phyloP scores from a whole-genome alignment of 2,329 filamentous ascomycete species.

The Biscogniauxia sp. region DNA sequence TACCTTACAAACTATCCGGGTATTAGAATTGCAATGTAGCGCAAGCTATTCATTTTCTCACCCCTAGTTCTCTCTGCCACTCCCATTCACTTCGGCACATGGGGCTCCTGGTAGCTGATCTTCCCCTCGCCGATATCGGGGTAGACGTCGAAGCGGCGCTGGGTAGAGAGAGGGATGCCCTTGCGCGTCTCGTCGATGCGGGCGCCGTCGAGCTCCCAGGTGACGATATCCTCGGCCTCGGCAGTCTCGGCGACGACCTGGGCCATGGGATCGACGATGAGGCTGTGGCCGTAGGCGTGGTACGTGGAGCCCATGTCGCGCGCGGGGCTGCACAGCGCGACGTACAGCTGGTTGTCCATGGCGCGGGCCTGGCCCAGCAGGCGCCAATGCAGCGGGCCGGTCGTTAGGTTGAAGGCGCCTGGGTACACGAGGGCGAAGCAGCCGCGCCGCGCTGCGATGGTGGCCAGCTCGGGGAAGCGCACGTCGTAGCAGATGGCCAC shows the following conservation, averaged over 20 bases:
- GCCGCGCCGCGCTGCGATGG: conserved; percentile 80
- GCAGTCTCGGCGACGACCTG: conserved; percentile 75
- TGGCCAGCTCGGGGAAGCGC: conserved; percentile 91
- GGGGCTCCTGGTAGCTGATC: conserved; percentile 34
- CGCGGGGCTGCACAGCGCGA: conserved; percentile 88
- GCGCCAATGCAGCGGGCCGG: conserved; percentile 88
- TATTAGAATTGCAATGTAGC: neutral
- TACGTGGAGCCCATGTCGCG: conserved; percentile 75
- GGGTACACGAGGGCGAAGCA: conserved; percentile 89
- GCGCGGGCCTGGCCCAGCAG: conserved; percentile 79
- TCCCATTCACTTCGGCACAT: conserved; percentile 12
- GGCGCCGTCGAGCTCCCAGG: conserved; percentile 66
- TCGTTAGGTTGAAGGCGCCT: conserved; percentile 95
- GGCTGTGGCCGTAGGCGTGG: conserved; percentile 87
- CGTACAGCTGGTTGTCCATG: conserved; percentile 91
- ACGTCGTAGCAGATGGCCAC: conserved; percentile 98
- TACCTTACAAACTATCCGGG: no score
- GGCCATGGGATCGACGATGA: conserved; percentile 86
- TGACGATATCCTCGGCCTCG: conserved; percentile 73
- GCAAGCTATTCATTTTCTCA: neutral
- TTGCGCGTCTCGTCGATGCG: conserved; percentile 73
- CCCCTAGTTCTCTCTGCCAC: neutral
- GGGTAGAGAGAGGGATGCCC: conserved; percentile 78
- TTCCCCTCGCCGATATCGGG: conserved; percentile 75
- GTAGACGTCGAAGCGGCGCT: conserved; percentile 94